Percentiles rank a stretch among this genome's conserved stretches.
Evolutionary conservation across 805 yeast genomes (phyloP).

Genomic region (Wickerhamiella siamensis): DNA sequence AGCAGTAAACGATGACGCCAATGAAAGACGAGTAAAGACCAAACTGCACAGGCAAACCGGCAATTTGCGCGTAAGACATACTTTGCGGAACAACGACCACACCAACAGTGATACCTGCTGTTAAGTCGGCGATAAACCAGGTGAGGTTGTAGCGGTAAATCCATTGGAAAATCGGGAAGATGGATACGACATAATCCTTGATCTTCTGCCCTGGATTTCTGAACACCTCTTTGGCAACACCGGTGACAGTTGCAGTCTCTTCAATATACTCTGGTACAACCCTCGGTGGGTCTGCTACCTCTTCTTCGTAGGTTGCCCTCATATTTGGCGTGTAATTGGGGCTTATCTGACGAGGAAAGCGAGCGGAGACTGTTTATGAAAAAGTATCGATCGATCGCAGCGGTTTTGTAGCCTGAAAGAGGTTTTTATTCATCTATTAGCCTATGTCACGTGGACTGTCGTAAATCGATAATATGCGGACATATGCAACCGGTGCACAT

Average conservation of each 20-base stretch:
- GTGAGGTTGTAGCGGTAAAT: conserved; percentile 62
- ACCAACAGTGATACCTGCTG: conserved; percentile 91
- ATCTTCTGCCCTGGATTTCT: conserved; percentile 12
- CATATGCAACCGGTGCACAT: too few relatives aligned
- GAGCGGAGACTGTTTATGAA: too few relatives aligned
- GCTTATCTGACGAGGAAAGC: too few relatives aligned
- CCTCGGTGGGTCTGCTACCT: background rate
- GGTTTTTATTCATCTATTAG: too few relatives aligned
- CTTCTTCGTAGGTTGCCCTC: background rate
- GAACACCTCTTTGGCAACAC: conserved; percentile 12
- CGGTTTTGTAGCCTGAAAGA: too few relatives aligned
- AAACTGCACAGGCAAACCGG: conserved; percentile 65
- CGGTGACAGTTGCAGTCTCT: conserved; percentile 6
- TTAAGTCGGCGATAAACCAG: conserved; percentile 71
- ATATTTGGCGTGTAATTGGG: too few relatives aligned
- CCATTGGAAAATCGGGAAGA: conserved; percentile 79
- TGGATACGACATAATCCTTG: conserved; percentile 39
- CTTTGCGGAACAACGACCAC: conserved; percentile 87
- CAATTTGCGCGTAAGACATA: conserved; percentile 87
- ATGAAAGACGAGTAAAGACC: conserved; percentile 87
- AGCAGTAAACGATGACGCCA: conserved; percentile 76
- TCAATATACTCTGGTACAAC: conserved; percentile 5
- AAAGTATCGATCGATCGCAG: too few relatives aligned
- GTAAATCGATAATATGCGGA: too few relatives aligned
- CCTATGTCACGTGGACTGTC: too few relatives aligned